Base-by-base conservation (phyloP, 352 stramenopile species). In the Phytopythium sindhum region DNA sequence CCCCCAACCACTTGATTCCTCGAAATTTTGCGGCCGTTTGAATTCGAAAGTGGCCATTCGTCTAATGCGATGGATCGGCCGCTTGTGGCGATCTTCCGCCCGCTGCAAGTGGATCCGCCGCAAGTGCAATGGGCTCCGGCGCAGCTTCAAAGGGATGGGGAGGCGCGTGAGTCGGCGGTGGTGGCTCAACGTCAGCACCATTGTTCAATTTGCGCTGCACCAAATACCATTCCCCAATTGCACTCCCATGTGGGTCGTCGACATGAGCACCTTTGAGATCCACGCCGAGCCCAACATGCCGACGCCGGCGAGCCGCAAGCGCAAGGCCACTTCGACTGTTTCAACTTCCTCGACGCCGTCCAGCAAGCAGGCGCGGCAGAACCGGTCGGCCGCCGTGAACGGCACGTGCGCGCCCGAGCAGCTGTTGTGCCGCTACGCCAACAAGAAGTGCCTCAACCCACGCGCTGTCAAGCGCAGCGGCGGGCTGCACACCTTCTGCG, bases 401-500 rank as follows among this genome's bases (percentile, higher is more conserved):
- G 65, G 60, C 56, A 78, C 71, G 28, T 78, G 71, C 28, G 76
- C 67, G 10, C 70, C 74, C 1, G 73, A 81, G 56, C 67, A 75
- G 57, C 63, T 77, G 41, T 69, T 69, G 29, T 91, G 81, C 65
- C 73, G 77, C 53, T 91, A 91, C 58, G 71, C 82, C 47, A 85
- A 80, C 72, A 91, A 91, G 37, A 76, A 78, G 29, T 91, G 82
- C 60, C 60, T 73, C 2, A 78, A 80, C 41, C 61, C 70, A 15
- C 82, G 82, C 45, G 74, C 77, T 14, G 55, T 80, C 41, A 89
- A 89, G 54, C 76, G 72, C 33, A 85, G 75, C 9, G 82, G 82
- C 3, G 73, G 75, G 5, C 60, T 91, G 23, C 82, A 91, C 68
- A 84, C 75, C 28, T 83, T 88, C 45, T 91, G 82, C 50, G 71